Conservation (phyloP, 2,329 filamentous ascomycete genomes). For the Geosmithia flava region DNA sequence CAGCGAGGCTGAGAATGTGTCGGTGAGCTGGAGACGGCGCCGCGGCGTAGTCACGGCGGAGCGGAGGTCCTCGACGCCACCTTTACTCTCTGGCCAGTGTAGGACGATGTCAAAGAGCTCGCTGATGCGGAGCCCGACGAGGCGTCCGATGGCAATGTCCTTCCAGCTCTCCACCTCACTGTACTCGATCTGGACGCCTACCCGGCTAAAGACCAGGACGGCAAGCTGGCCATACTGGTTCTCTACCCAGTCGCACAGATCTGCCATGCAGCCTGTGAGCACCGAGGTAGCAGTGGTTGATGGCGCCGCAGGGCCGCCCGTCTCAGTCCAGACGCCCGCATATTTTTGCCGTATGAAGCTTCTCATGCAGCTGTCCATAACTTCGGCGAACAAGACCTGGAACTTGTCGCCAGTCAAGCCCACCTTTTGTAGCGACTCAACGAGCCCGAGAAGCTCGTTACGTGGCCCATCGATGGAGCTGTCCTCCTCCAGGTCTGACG, state of each 20-base stretch:
- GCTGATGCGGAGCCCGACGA: conserved; percentile 56
- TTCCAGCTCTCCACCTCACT: conserved; percentile 56
- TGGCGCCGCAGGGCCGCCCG: conserved; percentile 3
- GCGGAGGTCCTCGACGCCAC: conserved; percentile 63
- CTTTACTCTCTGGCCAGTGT: conserved; percentile 58
- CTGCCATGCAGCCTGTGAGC: conserved; percentile 41
- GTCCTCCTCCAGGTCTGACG: conserved; percentile 8
- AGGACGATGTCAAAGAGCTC: conserved; percentile 72
- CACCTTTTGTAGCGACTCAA: conserved; percentile 48
- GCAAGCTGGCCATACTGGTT: conserved; percentile 53
- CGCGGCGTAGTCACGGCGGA: conserved; percentile 57
- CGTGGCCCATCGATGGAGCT: conserved; percentile 24
- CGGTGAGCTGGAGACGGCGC: conserved; percentile 57
- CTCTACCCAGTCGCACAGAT: conserved; percentile 56
- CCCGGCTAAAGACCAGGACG: conserved; percentile 43
- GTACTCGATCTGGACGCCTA: conserved; percentile 33
- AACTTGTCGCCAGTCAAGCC: conserved; percentile 59
- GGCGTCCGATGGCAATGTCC: conserved; percentile 53
- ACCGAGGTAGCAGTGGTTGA: conserved; percentile 10
- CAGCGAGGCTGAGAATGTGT: conserved; percentile 54
- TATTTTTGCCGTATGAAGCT: conserved; percentile 50
- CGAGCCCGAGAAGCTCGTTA: conserved; percentile 39
- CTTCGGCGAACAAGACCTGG: conserved; percentile 58
- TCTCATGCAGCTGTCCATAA: conserved; percentile 55
- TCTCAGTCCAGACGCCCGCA: conserved; percentile 44